These are phyloP conservation scores for Auricularia sp. DNA, from an alignment of 768 basidiomycete genomes.

Conservation along the genomic window DNA sequence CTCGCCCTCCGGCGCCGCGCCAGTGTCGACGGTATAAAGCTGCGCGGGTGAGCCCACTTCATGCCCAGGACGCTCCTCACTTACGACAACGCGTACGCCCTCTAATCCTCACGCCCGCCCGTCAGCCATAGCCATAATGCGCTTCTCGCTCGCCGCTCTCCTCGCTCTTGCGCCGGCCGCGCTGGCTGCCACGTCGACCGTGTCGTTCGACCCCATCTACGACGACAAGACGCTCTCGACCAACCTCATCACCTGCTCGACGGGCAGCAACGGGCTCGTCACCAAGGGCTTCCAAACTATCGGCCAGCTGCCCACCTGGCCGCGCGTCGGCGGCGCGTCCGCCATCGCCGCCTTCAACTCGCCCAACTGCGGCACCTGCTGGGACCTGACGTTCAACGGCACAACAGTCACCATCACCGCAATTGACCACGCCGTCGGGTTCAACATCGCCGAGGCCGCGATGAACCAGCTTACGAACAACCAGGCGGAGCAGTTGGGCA, in stretches of 20 bases:
- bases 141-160: neutral
- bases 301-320: slow-evolving; percentile 45
- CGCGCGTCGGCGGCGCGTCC: slow-evolving; percentile 46
- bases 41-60: no score
- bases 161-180: neutral
- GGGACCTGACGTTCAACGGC: slow-evolving; percentile 42
- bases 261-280: slow-evolving; percentile 4
- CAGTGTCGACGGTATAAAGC: no score
- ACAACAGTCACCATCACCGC: slow-evolving; percentile 34
- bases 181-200: neutral
- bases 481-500: slow-evolving; percentile 38
- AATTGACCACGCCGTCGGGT: slow-evolving; percentile 40
- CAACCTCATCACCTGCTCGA: slow-evolving; percentile 7
- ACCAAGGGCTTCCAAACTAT: slow-evolving; percentile 36
- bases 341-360: slow-evolving; percentile 46
- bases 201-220: slow-evolving; percentile 37
- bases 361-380: slow-evolving; percentile 48
- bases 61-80: no score
- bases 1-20: no score
- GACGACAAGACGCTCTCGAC: slow-evolving; percentile 16
- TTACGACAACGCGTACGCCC: no score
- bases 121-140: neutral
- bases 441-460: slow-evolving; percentile 42
- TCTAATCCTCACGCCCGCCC: no score
- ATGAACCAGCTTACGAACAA: slow-evolving; percentile 45